Percentiles rank a stretch among this genome's conserved stretches.
These are phyloP conservation scores for Mucor lusitanicus DNA, from an alignment of 371 early-diverging fungal species.

Conservation along the genomic window DNA sequence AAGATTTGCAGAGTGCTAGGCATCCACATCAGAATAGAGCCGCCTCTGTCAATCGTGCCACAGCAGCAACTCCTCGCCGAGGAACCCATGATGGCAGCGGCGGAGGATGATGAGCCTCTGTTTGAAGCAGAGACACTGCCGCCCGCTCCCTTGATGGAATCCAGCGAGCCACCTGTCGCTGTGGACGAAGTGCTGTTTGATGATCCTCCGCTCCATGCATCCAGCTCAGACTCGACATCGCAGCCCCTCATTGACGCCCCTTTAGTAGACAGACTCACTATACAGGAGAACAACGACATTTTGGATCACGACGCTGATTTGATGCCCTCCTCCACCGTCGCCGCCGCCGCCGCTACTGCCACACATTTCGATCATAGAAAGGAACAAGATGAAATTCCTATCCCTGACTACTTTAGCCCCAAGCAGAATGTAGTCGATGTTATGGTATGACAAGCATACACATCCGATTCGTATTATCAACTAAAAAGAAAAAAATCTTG, in stretches of 20 bases:
- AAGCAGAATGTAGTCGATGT: neutral
- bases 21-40: slow-evolving; percentile 40
- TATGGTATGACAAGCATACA: neutral
- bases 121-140: neutral
- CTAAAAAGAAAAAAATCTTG: neutral
- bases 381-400: neutral
- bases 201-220: neutral
- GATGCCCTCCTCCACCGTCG: neutral
- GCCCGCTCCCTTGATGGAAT: neutral
- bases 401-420: slow-evolving; percentile 4
- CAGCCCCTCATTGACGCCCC: neutral
- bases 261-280: neutral
- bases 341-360: neutral
- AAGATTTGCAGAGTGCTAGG: slow-evolving; percentile 40
- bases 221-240: neutral
- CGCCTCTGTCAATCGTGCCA: slow-evolving; percentile 6
- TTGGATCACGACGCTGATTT: slow-evolving; percentile 1
- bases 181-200: slow-evolving; percentile 1
- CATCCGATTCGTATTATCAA: neutral
- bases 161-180: slow-evolving; percentile 7
- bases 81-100: neutral
- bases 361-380: neutral
- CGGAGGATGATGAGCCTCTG: neutral
- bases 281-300: slow-evolving; percentile 6
- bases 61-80: neutral